Base-by-base conservation (phyloP, 148 eudicot genomes). In the Silene conica region DNA sequence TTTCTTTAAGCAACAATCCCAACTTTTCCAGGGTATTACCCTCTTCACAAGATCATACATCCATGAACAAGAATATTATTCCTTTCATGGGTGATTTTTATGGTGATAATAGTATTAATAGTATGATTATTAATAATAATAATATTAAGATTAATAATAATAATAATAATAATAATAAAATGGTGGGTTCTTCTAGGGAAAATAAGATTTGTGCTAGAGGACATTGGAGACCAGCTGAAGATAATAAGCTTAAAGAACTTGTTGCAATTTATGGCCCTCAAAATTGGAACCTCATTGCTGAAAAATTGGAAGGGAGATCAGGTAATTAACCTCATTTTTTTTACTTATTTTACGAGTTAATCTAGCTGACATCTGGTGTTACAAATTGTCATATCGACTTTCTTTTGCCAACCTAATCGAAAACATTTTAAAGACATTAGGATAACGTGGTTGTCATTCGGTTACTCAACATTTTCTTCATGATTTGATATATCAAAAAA, bases 181-280 rank as follows among this genome's bases (percentile, higher is more conserved):
- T 68, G 43, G 43, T 52, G 57, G 69, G 70, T 50, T 58, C 63
- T 18, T 63, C 74, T 18, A 80, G 60, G 63, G 78, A 61, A 43
- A 83, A 75, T 16, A 91, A 89, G 80, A 78, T 83, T 2, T 88
- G 92, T 82, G 83, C 86, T 1, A 88, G 97, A 84, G 97, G 97
- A 6, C 97, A 92, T 71, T 92, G 97, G 97, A 86, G 92, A 63
- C 95, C 95, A 11, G 88, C 89, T 25, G 97, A 92, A 54, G 97
- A 92, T 67, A 67, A 83, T 34, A 89, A 86, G 31, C 92, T 92
- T 26, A 86, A 73, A 46, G 92, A 92, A 66, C 94, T 92, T 85
- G 97, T 92, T 52, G 83, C 92, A 18, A 81, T 85, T 56, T 92
- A 88, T 75, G 92, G 97, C 74, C 97, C 97, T 63, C 94, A 88